A percentile compares a stretch with the other conserved stretches of the same genome.
phyloP scores from a whole-genome alignment of 83 land plant genomes.

The Diphasiastrum complanatum region DNA sequence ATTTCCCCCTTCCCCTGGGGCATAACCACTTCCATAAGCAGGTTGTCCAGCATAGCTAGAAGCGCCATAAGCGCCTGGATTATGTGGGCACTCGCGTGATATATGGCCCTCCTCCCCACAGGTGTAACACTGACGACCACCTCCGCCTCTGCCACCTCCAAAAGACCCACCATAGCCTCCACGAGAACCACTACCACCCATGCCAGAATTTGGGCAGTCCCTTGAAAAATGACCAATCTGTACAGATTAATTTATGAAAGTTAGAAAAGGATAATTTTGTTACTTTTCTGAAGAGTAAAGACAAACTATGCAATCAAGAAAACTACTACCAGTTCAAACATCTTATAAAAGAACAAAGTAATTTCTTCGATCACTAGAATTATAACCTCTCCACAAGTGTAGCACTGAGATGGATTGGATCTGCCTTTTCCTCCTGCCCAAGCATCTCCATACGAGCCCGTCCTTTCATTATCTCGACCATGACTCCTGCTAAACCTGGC shows the following conservation, averaged over 20 bases:
- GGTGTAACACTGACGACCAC: constrained; percentile 35
- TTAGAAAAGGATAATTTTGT: background rate
- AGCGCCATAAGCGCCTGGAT: constrained; percentile 13
- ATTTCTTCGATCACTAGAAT: no score
- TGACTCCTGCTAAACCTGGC: constrained; percentile 31
- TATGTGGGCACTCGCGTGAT: constrained; percentile 42
- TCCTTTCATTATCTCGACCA: constrained; percentile 12
- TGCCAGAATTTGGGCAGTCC: constrained; percentile 28
- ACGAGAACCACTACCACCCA: constrained; percentile 20
- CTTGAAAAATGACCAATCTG: constrained; percentile 48
- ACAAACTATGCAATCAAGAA: no score
- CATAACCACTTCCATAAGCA: constrained; percentile 10
- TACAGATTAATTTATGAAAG: background rate
- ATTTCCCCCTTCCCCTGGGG: constrained; percentile 14
- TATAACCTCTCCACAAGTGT: constrained; percentile 42
- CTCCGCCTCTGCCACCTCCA: constrained; percentile 28
- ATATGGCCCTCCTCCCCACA: constrained; percentile 42
- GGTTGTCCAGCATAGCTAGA: no score
- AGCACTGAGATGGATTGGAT: constrained; percentile 30
- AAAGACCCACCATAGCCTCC: constrained; percentile 27
- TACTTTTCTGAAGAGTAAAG: background rate
- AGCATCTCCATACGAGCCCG: constrained; percentile 33
- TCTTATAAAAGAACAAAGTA: no score
- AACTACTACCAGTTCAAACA: no score
- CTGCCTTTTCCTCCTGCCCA: constrained; percentile 32